Base-by-base conservation (phyloP, 805 yeast genomes). In the Lachancea sp. region DNA sequence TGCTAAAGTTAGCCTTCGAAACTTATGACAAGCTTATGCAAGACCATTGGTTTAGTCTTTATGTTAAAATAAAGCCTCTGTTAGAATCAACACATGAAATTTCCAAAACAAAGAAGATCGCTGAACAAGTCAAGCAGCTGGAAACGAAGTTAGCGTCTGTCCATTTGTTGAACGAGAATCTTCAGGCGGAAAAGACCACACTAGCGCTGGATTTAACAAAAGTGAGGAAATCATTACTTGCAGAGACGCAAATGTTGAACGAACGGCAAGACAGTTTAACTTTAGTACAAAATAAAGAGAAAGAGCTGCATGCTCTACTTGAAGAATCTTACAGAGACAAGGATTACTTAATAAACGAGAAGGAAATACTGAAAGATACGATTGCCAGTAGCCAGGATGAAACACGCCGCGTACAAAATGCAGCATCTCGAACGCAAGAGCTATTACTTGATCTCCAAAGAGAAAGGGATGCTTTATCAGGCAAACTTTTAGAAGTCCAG, bases 1-100 rank as follows among this genome's bases (percentile, higher is more conserved):
- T 82, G 1, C 63, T 92, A 29, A 77, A 81, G 38, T 68, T 69
- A 40, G 81, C 84, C 30, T 72, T 92, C 51, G 59, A 64, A 24
- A 60, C 69, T 0, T 77, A 80, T 43, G 69, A 72, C 43, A 62
- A 66, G 9, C 55, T 78, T 9, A 61, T 67, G 34, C 57, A 68
- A 8, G 79, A 78, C 55, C 83, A 83, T 15, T 92, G 98, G 98
- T 83, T 84, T 62, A 75, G 72, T 37, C 66, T 92, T 33, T 78
- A 79, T 45, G 67, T 77, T 16, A 74, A 75, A 40, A 65, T 90
- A 50, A 85, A 83, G 50, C 97, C 97, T 1, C 58, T 88, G 30
- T 63, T 88, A 11, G 77, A 69, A 45, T 84, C 80, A 33, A 73
- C 80, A 5, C 72, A 76, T 17, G 80, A 78, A 42, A 73, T 77